Evolutionary conservation across 768 basidiomycete species (phyloP), one percentile per base, ranked within the genome.

Genomic region (Pisolithus microcarpus): DNA sequence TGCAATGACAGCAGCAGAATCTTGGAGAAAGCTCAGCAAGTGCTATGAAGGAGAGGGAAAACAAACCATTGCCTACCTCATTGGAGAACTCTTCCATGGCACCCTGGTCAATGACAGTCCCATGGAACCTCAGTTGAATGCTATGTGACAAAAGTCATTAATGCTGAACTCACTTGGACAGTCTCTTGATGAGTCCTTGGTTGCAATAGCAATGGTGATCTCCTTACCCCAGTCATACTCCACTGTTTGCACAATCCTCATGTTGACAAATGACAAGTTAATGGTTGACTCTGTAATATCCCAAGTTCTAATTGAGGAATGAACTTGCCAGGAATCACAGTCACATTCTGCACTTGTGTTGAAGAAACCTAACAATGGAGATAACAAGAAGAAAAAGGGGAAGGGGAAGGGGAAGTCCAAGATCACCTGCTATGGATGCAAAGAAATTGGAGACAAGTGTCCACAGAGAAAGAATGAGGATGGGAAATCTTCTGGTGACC

Each of bases 181-280:
- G 23, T 24, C 23, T 5, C 23, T 24, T 5, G 5, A 24, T 5
- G 23, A 24, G 23, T 24, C 23, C 23, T 24, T 24, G 23, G 23
- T 24, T 24, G 23, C 23, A 24, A 24, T 24, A 24, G 23, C 23
- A 5, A 24, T 24, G 23, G 23, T 24, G 23, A 24, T 24, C 2
- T 24, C 23, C 23, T 24, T 24, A 24, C 23, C 23, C 23, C 23
- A 24, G 23, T 24, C 23, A 5, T 24, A 24, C 23, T 24, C 23
- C 23, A 60, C 52, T n/a, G 57, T 62, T 15, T 46, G 48, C n/a
- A 61, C 55, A 0, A 59, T 62, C 49, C 53, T 64, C 16, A 59
- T 60, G 51, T 49, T 52, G 4, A 7, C 28, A 36, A 24, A 40
- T 19, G 48, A 39, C 13, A 49, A 49, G 24, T 19, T 49, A 5